Conservation (phyloP, 164 flowering plant genomes). For the Umbilicus rupestris region DNA sequence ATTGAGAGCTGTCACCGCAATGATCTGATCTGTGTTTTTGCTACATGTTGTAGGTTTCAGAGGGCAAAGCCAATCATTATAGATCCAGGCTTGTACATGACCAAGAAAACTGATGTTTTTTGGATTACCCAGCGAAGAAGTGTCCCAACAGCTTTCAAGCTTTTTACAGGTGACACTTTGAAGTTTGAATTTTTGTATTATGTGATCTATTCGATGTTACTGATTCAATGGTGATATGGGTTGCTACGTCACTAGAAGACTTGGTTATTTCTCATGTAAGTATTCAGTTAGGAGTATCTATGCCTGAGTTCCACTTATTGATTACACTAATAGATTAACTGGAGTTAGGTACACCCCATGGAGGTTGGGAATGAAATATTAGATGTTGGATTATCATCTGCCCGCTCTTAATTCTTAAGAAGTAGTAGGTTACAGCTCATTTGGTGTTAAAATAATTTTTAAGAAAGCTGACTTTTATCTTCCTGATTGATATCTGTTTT, state of each 20-base stretch:
- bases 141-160: slow-evolving; percentile 63
- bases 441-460: not conserved
- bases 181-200: not conserved
- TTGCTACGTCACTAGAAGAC: not conserved
- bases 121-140: slow-evolving; percentile 60
- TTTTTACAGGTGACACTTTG: slow-evolving; percentile 48
- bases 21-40: not conserved
- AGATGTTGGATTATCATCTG: not conserved
- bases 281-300: not conserved
- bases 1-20: not conserved
- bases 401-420: not conserved
- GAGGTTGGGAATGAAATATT: not conserved
- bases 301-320: not conserved
- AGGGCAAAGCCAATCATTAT: slow-evolving; percentile 61
- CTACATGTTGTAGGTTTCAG: slow-evolving; percentile 29
- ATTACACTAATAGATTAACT: not conserved
- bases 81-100: slow-evolving; percentile 69
- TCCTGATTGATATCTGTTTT: not conserved
- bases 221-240: not conserved
- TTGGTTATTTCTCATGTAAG: not conserved
- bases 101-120: slow-evolving; percentile 54
- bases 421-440: not conserved
- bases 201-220: not conserved
- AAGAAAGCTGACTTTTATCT: not conserved
- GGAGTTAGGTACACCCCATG: not conserved